phyloP scores from a whole-genome alignment of 257 asterid genomes.

The Solanum medicagineum region DNA sequence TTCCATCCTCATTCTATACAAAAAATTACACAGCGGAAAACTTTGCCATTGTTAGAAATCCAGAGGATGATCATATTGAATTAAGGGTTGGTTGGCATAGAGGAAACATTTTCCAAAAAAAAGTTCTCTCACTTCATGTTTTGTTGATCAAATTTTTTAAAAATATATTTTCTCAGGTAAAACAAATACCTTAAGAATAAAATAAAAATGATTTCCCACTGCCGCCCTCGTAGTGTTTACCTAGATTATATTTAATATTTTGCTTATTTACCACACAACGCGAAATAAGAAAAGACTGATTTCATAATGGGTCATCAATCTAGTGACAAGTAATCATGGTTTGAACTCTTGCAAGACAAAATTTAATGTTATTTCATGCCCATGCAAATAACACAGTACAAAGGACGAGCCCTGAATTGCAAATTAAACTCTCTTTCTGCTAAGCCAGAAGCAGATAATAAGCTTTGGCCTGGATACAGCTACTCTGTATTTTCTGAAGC shows the following conservation, averaged over 20 bases:
- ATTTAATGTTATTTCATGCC: neutral
- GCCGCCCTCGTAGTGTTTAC: no score
- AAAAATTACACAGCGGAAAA: neutral
- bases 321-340: no score
- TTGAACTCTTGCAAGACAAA: neutral
- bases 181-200: neutral
- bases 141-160: neutral
- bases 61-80: neutral
- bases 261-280: no score
- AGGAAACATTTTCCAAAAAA: neutral
- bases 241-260: no score
- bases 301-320: no score
- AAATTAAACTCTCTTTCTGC: neutral
- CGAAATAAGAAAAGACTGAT: no score
- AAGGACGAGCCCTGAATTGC: neutral
- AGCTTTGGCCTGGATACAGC: neutral
- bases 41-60: neutral
- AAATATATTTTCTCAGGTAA: neutral
- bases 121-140: neutral
- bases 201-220: neutral
- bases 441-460: neutral
- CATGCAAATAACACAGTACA: neutral
- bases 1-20: neutral
- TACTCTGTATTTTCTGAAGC: neutral
- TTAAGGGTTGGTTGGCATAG: neutral